Evolutionary conservation across 1,139 yeast species (phyloP).

Genomic region (Candida neerlandica): DNA sequence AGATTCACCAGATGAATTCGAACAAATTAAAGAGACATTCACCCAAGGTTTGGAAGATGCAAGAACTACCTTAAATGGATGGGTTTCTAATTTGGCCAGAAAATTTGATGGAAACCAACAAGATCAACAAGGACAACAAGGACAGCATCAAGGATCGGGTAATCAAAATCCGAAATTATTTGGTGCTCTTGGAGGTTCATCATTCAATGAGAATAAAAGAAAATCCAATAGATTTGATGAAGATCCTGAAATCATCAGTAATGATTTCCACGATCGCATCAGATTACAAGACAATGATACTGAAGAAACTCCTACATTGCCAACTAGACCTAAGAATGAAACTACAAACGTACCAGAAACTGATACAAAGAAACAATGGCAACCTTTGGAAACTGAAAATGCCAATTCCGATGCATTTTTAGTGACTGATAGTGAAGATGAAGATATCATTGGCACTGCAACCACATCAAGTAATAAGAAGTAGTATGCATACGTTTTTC

Average conservation of each 20-base stretch:
- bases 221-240: constrained; percentile 49
- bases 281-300: constrained; percentile 47
- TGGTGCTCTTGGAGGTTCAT: constrained; percentile 53
- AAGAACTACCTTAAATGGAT: constrained; percentile 70
- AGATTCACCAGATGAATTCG: constrained; percentile 65
- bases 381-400: constrained; percentile 57
- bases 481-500: neutral
- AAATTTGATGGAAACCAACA: constrained; percentile 39
- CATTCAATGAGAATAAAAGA: constrained; percentile 36
- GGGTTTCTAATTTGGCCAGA: constrained; percentile 78
- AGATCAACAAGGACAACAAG: neutral
- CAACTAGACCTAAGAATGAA: constrained; percentile 19
- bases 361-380: constrained; percentile 52
- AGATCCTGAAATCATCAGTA: constrained; percentile 53
- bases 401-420: constrained; percentile 71
- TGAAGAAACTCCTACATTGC: constrained; percentile 47
- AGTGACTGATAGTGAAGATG: constrained; percentile 76
- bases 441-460: constrained; percentile 10
- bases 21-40: constrained; percentile 70
- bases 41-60: constrained; percentile 86
- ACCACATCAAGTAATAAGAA: constrained; percentile 1
- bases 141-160: constrained; percentile 10
- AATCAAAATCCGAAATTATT: constrained; percentile 37
- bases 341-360: constrained; percentile 14
- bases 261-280: constrained; percentile 59